phyloP scores from a whole-genome alignment of 208 protist genomes.

The Leishmania tarentolae region DNA sequence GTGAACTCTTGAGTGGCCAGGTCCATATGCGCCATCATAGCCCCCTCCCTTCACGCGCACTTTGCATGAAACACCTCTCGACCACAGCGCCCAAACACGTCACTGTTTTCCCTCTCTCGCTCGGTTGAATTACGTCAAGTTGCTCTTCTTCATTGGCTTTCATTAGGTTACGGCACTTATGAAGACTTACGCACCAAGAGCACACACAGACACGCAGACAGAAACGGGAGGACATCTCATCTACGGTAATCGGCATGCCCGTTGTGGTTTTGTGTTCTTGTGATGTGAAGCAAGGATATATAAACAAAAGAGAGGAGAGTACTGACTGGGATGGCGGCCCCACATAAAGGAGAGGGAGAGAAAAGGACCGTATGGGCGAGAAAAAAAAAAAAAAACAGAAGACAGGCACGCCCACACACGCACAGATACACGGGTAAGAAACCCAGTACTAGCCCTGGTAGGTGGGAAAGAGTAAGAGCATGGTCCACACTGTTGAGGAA shows the following conservation, averaged over 20 bases:
- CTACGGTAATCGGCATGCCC: neutral
- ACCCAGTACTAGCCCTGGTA: neutral
- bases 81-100: neutral
- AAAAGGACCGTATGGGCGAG: slow-evolving; percentile 6
- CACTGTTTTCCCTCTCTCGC: neutral
- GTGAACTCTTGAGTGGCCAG: neutral
- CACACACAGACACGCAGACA: neutral
- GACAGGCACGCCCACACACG: slow-evolving; percentile 2
- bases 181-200: neutral
- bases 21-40: neutral
- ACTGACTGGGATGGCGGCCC: neutral
- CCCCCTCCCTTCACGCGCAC: neutral
- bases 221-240: neutral
- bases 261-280: neutral
- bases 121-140: neutral
- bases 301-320: neutral
- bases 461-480: neutral
- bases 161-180: neutral
- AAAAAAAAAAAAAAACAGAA: neutral
- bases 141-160: neutral
- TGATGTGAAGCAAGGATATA: neutral
- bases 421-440: neutral
- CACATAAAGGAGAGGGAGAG: slow-evolving; percentile 14
- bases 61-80: neutral
- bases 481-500: neutral